Conservation (phyloP, 2,329 filamentous ascomycete genomes). For the Lachnellula suecica region DNA sequence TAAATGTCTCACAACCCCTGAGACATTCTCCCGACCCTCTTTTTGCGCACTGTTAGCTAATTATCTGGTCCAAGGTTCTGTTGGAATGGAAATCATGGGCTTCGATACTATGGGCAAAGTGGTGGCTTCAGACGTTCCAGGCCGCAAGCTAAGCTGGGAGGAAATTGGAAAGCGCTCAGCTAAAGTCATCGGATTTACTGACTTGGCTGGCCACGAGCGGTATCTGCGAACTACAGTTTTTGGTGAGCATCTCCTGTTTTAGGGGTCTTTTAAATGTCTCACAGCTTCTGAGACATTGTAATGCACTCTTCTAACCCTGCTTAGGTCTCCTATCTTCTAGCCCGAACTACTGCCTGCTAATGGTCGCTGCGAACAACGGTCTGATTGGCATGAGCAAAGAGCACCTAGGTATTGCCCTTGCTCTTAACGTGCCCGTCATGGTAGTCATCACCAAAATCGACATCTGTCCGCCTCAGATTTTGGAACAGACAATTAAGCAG, state of each 20-base stretch:
- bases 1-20: too few species aligned
- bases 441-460: conserved; percentile 98
- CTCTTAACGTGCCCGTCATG: conserved; percentile 96
- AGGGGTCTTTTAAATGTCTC: too few species aligned
- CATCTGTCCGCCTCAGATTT: conserved; percentile 92
- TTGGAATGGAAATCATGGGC: conserved; percentile 98
- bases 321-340: conserved; percentile 88
- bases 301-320: too few species aligned
- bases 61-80: too few species aligned
- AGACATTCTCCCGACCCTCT: too few species aligned
- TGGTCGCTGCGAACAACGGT: conserved; percentile 98
- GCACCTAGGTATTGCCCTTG: conserved; percentile 90
- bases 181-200: conserved; percentile 96
- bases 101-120: conserved; percentile 87
- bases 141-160: conserved; percentile 90
- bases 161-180: conserved; percentile 93
- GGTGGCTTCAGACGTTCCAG: conserved; percentile 77
- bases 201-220: conserved; percentile 91
- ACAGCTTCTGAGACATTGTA: too few species aligned
- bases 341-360: conserved; percentile 95
- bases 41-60: too few species aligned
- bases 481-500: conserved; percentile 90
- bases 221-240: conserved; percentile 97
- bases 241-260: too few species aligned
- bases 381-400: conserved; percentile 98